Conservation (phyloP, 768 basidiomycete genomes). For the Rhodosporidiobolus sp. region DNA sequence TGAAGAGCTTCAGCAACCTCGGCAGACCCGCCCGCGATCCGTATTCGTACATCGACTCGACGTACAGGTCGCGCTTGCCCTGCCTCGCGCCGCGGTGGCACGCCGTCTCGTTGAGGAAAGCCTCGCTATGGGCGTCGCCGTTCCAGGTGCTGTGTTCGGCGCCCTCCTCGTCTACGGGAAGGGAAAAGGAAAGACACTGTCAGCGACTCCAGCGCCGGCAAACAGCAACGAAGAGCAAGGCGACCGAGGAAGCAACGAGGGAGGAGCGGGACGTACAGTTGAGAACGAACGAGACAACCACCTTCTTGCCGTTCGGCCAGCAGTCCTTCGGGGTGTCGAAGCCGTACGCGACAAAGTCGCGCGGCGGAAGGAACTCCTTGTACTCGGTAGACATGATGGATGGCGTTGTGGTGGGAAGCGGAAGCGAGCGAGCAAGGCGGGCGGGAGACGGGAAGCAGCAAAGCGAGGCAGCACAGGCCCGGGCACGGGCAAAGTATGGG, state of each 20-base stretch:
- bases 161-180: conserved; percentile 13
- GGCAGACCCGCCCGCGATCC: conserved; percentile 13
- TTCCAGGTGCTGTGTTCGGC: conserved; percentile 19
- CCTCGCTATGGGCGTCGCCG: conserved; percentile 10
- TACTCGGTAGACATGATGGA: neutral
- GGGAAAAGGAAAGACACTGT: too few relatives aligned
- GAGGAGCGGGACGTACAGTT: conserved; percentile 3
- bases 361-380: neutral
- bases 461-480: too few relatives aligned
- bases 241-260: too few relatives aligned
- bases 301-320: conserved; percentile 44
- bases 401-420: too few relatives aligned
- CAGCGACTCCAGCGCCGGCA: too few relatives aligned
- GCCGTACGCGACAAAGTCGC: conserved; percentile 40
- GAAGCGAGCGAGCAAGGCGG: too few relatives aligned
- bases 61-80: neutral
- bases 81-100: neutral
- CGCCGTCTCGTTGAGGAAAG: conserved; percentile 8
- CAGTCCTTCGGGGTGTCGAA: conserved; percentile 36
- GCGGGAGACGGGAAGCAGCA: too few relatives aligned
- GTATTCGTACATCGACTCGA: conserved; percentile 21
- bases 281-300: conserved; percentile 44
- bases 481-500: too few relatives aligned
- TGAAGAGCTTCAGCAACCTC: conserved; percentile 19
- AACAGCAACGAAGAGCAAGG: too few relatives aligned